Percentiles rank a stretch among this genome's conserved stretches.
phyloP scores from a whole-genome alignment of 1,284 basidiomycete species.

The Ustilago shanxiensis region DNA sequence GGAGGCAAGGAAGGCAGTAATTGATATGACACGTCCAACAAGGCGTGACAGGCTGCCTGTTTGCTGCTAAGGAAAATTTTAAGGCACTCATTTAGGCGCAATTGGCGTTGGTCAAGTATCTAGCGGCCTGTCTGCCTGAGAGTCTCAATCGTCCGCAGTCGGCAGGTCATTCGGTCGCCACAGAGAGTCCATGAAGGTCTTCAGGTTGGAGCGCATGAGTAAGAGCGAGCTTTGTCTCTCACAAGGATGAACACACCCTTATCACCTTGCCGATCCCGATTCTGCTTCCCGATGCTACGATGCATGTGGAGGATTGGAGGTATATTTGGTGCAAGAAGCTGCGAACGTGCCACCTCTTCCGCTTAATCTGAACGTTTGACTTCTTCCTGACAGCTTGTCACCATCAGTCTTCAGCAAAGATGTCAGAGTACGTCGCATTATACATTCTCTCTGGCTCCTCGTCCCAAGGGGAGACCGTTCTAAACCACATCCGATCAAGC shows the following conservation, averaged over 20 bases:
- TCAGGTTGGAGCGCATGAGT: too few species aligned
- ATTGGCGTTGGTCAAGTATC: slow-evolving; percentile 32
- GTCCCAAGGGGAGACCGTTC: slow-evolving; percentile 25
- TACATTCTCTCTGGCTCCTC: slow-evolving; percentile 38
- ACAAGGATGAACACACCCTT: not conserved
- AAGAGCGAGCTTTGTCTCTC: too few species aligned
- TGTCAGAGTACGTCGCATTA: slow-evolving; percentile 51
- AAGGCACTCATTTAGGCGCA: not conserved
- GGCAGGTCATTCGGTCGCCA: too few species aligned
- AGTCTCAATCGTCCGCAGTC: too few species aligned
- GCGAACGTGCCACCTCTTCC: slow-evolving; percentile 13
- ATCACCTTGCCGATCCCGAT: slow-evolving; percentile 21
- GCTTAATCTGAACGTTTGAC: not conserved
- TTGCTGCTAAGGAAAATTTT: not conserved
- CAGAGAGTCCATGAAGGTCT: too few species aligned
- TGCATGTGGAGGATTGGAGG: slow-evolving; percentile 22
- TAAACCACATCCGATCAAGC: slow-evolving; percentile 50
- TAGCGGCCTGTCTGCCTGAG: slow-evolving; percentile 9
- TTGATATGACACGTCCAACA: slow-evolving; percentile 52
- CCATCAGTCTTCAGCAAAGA: not conserved
- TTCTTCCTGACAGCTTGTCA: not conserved
- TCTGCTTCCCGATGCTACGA: not conserved
- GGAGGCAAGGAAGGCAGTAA: slow-evolving; percentile 7
- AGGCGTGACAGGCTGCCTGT: slow-evolving; percentile 17
- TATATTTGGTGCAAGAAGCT: slow-evolving; percentile 11